Base-by-base conservation (phyloP, 768 basidiomycete genomes). In the Leccinellum luteum region DNA sequence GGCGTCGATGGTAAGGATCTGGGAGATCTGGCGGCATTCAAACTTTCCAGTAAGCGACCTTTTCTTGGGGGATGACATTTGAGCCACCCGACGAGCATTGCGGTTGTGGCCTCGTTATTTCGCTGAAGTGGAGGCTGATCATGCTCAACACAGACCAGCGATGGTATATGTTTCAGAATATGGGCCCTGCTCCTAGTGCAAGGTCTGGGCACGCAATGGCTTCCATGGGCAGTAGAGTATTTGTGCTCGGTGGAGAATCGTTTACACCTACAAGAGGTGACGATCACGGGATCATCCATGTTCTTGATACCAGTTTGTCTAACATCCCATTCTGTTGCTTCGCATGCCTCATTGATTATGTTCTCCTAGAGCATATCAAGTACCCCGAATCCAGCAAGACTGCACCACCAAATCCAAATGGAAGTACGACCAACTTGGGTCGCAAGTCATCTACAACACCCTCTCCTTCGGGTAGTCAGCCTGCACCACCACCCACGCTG, bases 141-240 rank as follows among this genome's bases (percentile, higher is more conserved):
- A 28, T 57, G 2, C 14, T 54, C 48, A 17, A 45, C 48, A 30
- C 69, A 98, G 96, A 94, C 73, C 92, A 94, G 68, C 82, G 97
- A 64, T 99, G 97, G 97, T 99, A 95, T 76, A 98, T 95, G 93
- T 99, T 99, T 79, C 94, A 98, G 74, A 97, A 98, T 69, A 99
- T 99, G 97, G 97, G 97, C 0, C 96, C 96, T 17, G 84, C 92
- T 15, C 97, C 97, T 1, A 87, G 81, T 41, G 92, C 93, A 3
- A 83, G 97, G 51, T 95, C 93, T 9, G 97, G 97, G 2, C 97
- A 99, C 74, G 92, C 96, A n/a, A 96, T 99, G 94, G 93, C 95
- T 7, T 86, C 92, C 13, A 87, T 90, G 69, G 93, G 92, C 30
- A 82, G 87, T 49, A 84, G 87, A 60, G 90, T 99, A 5, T 92